phyloP scores from a whole-genome alignment of 179 eudicot genomes.

The Corrigiola litoralis region DNA sequence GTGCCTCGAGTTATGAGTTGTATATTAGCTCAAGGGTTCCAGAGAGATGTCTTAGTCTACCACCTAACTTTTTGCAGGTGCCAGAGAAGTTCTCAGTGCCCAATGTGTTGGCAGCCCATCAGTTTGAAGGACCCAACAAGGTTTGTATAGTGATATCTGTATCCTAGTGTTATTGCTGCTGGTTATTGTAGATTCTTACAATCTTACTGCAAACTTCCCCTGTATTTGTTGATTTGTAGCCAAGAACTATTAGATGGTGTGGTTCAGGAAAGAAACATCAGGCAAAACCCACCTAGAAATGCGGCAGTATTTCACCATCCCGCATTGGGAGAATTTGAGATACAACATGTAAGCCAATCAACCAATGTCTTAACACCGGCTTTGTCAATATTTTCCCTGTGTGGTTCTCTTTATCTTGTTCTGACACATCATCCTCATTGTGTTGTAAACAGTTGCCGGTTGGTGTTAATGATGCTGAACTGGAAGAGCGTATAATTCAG shows the following conservation, averaged over 20 bases:
- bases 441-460: conserved; percentile 52
- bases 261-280: conserved; percentile 69
- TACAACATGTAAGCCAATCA: conserved; percentile 65
- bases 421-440: background rate
- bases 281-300: conserved; percentile 72
- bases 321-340: conserved; percentile 81
- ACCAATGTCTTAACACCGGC: background rate
- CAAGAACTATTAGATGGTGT: conserved; percentile 91
- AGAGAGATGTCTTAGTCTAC: background rate
- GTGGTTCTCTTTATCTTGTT: background rate
- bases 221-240: conserved; percentile 38
- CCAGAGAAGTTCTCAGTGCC: conserved; percentile 97
- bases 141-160: conserved; percentile 12
- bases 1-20: background rate
- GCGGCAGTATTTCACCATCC: conserved; percentile 92
- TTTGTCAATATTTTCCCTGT: background rate
- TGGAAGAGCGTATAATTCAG: conserved; percentile 88
- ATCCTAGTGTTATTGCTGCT: conserved; percentile 1
- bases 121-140: conserved; percentile 80
- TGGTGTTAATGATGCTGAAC: conserved; percentile 69
- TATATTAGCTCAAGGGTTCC: background rate
- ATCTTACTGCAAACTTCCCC: background rate
- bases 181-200: background rate
- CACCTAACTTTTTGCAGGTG: conserved; percentile 55
- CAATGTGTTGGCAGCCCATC: conserved; percentile 97